phyloP scores from a whole-genome alignment of 176 grass and related monocot genomes.

The Poa annua region DNA sequence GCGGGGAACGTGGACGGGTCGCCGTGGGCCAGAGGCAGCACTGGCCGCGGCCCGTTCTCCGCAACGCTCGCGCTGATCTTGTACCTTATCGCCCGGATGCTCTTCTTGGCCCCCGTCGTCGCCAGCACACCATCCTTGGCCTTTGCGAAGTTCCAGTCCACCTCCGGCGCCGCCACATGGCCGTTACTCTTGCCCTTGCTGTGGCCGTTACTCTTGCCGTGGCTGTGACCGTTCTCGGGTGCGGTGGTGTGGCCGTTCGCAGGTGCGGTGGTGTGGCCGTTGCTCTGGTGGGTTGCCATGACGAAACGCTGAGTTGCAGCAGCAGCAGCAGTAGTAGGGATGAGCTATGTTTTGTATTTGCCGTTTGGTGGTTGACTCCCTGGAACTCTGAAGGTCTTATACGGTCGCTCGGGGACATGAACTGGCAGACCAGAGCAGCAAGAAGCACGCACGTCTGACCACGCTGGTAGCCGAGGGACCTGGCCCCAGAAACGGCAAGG shows the following conservation, averaged over 20 bases:
- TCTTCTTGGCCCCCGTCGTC: slow-evolving; percentile 27
- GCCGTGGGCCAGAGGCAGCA: slow-evolving; percentile 60
- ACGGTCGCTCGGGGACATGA: not conserved
- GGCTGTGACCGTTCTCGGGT: not conserved
- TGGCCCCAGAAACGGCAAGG: not conserved
- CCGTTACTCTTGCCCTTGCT: not conserved
- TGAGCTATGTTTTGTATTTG: not conserved
- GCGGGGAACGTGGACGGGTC: slow-evolving; percentile 59
- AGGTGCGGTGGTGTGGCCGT: not conserved
- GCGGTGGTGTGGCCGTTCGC: not conserved
- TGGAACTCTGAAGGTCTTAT: not conserved
- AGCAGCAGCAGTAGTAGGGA: not conserved
- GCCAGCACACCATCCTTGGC: slow-evolving; percentile 20
- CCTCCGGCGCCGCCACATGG: not conserved
- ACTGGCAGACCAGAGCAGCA: not conserved
- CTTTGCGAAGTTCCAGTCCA: slow-evolving; percentile 50
- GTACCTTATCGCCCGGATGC: slow-evolving; percentile 60
- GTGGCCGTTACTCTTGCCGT: not conserved
- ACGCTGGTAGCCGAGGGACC: not conserved
- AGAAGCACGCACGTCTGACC: not conserved
- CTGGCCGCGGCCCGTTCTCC: slow-evolving; percentile 38
- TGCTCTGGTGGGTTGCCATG: slow-evolving; percentile 14
- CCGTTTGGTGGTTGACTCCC: not conserved
- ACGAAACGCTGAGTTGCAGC: not conserved
- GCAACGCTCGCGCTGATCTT: slow-evolving; percentile 60